A percentile compares a stretch with the other conserved stretches of the same genome.
Conservation (phyloP, 2,329 filamentous ascomycete genomes). For the Aspergillus eucalypticola region DNA sequence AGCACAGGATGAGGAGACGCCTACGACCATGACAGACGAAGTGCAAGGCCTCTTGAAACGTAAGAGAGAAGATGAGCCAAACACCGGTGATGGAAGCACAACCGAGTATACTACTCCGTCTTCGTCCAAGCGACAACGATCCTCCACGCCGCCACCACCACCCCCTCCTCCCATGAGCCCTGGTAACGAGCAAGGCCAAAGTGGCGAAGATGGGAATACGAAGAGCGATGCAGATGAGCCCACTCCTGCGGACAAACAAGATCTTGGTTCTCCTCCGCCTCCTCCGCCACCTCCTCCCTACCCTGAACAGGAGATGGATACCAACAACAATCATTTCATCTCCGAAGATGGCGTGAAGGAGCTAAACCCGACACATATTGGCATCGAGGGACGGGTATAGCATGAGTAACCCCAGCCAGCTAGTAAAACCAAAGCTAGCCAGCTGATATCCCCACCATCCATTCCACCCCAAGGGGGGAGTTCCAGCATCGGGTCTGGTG, state of each 20-base stretch:
- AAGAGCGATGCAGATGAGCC: constrained; percentile 21
- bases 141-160: constrained; percentile 42
- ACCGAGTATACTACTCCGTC: constrained; percentile 46
- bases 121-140: constrained; percentile 58
- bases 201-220: constrained; percentile 23
- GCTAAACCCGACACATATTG: constrained; percentile 22
- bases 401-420: neutral
- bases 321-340: constrained; percentile 7
- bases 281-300: constrained; percentile 37
- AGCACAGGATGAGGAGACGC: constrained; percentile 11
- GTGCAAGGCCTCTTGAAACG: constrained; percentile 52
- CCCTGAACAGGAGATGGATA: constrained; percentile 25
- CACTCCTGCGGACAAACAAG: constrained; percentile 22
- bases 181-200: constrained; percentile 19
- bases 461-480: neutral
- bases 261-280: constrained; percentile 24
- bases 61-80: constrained; percentile 58
- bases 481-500: constrained; percentile 16
- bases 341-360: constrained; percentile 10
- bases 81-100: constrained; percentile 28
- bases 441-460: neutral
- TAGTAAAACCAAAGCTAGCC: neutral
- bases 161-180: constrained; percentile 35
- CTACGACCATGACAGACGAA: constrained; percentile 5
- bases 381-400: constrained; percentile 29